Evolutionary conservation across 192 early-diverging fungal species (phyloP), one percentile per base, ranked within the genome.

Genomic region (Physocladia obscura): DNA sequence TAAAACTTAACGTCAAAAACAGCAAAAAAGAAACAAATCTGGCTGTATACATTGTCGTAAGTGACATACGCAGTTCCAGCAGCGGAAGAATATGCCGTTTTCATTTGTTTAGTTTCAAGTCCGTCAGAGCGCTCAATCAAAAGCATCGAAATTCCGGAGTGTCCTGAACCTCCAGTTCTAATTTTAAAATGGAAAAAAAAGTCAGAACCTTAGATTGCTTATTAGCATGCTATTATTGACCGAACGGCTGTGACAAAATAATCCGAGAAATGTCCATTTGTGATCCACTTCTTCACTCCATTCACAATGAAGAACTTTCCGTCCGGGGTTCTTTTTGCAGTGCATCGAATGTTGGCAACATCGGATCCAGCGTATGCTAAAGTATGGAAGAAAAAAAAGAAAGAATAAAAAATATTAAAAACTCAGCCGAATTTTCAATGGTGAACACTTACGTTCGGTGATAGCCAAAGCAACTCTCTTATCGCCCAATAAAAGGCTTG

Each of bases 271-370:
- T 31, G 54, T 8, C 79, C 81, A 57, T 78, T 78, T 19, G 74
- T 76, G 56, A 83, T 80, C 83, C 83, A 84, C 49, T 84, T 84
- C 68, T 85, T 84, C 26, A 75, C 72, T 21, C 82, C 84, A 62
- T 85, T 85, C 15, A 85, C 84, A 50, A 85, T 81, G 72, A 85
- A 93, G 55, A 82, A 76, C 73, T 91, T 83, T 13, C 91, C 92
- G 67, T 85, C 51, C 1, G 76, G 59, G 22, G 77, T 70, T 65
- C 78, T 80, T 21, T 49, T 64, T 26, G 84, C 84, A 11, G 74
- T 80, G 31, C 80, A 83, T 29, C 38, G 49, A 35, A 85, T 68
- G 6, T 67, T 69, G 21, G 92, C 92, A 17, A 94, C 92, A 74
- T 93, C 92, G 2, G 85, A 88, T 36, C 79, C 79, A 34, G 80